These are phyloP conservation scores for Aspergillus haitiensis DNA, from an alignment of 495 filamentous ascomycete genomes.

Conservation along the genomic window DNA sequence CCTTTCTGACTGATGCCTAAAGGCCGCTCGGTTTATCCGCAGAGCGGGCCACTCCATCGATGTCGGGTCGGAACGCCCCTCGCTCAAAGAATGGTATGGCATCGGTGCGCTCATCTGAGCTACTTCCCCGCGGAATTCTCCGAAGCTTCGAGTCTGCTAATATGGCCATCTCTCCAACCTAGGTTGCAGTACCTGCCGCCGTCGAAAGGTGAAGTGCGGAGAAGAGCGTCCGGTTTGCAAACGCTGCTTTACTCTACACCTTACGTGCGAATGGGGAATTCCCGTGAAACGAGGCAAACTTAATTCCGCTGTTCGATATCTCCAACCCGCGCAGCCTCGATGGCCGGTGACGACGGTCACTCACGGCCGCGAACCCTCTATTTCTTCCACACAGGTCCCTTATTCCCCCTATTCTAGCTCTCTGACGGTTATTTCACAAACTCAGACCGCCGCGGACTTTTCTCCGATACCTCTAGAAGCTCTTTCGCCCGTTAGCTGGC, in stretches of 20 bases:
- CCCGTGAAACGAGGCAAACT: slow-evolving; percentile 35
- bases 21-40: slow-evolving; percentile 12
- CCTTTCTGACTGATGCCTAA: slow-evolving; percentile 20
- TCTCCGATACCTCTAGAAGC: slow-evolving; percentile 15
- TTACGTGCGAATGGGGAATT: slow-evolving; percentile 43
- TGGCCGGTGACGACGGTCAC: slow-evolving; percentile 8
- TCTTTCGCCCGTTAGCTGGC: slow-evolving; percentile 11
- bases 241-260: slow-evolving; percentile 40
- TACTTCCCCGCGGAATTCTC: slow-evolving; percentile 17
- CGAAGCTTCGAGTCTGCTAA: slow-evolving; percentile 7
- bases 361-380: neutral
- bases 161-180: neutral
- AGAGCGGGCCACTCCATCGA: slow-evolving; percentile 32
- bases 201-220: slow-evolving; percentile 58
- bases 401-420: slow-evolving; percentile 12
- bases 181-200: slow-evolving; percentile 56
- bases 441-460: slow-evolving; percentile 6
- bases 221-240: slow-evolving; percentile 52
- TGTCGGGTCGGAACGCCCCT: slow-evolving; percentile 48
- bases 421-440: slow-evolving; percentile 1
- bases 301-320: slow-evolving; percentile 31
- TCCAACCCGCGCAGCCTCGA: slow-evolving; percentile 31
- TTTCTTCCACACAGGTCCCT: neutral
- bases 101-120: neutral
- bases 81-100: slow-evolving; percentile 46